These are phyloP conservation scores for Neurospora africana DNA, from an alignment of 495 filamentous ascomycete species.

Conservation along the genomic window DNA sequence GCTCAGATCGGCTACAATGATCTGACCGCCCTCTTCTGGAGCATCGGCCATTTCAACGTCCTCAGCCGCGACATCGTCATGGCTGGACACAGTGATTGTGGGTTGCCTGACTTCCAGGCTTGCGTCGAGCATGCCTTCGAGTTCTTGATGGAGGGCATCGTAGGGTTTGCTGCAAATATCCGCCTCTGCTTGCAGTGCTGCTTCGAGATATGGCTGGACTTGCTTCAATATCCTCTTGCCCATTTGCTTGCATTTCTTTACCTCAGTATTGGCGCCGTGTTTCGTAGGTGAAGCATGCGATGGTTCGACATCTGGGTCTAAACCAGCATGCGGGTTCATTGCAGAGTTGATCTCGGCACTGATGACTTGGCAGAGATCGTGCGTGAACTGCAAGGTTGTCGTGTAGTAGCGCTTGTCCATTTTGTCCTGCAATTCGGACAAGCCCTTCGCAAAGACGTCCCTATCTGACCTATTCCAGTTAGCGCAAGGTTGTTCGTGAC, in stretches of 20 bases:
- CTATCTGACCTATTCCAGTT: conserved; percentile 57
- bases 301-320: conserved; percentile 8
- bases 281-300: conserved; percentile 21
- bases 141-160: conserved; percentile 58
- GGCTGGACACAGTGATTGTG: conserved; percentile 14
- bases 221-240: conserved; percentile 78
- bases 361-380: conserved; percentile 62
- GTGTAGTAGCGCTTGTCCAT: conserved; percentile 65
- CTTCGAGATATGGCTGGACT: conserved; percentile 65
- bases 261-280: conserved; percentile 24
- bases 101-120: conserved; percentile 34
- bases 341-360: conserved; percentile 50
- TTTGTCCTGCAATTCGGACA: conserved; percentile 50
- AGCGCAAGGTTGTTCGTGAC: conserved; percentile 6
- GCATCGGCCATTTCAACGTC: conserved; percentile 40
- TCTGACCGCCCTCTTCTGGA: conserved; percentile 26
- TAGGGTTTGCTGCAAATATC: conserved; percentile 60
- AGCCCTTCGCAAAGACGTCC: conserved; percentile 54
- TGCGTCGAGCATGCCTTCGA: conserved; percentile 62
- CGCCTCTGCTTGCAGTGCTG: conserved; percentile 66
- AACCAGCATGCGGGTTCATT: conserved; percentile 12
- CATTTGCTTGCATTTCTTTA: conserved; percentile 44
- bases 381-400: conserved; percentile 60
- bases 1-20: conserved; percentile 28
- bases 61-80: conserved; percentile 17